Base-by-base conservation (phyloP, 192 early-diverging fungal species). In the Podila clonocystis region DNA sequence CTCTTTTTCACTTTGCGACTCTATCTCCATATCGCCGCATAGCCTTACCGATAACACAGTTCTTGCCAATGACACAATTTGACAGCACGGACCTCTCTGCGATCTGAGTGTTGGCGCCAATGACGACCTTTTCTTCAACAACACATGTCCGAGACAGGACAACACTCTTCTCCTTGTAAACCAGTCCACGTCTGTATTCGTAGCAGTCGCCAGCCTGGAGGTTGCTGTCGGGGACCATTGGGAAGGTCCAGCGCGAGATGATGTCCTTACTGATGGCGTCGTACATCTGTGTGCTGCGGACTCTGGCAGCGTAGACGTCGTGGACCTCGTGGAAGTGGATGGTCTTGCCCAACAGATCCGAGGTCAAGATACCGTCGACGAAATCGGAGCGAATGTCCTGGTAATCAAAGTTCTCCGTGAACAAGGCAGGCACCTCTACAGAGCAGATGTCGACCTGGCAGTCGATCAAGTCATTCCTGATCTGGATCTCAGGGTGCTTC, bases 331-430 rank as follows among this genome's bases (percentile, higher is more conserved):
- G 92, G 36, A 90, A 86, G 75, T 97, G 95, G 36, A 99, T 94
- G 1, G 95, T 93, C 76, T 96, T 94, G 15, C 88, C 89, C 41
- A 97, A 82, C 62, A 98, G 83, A 68, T 97, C 95, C 9, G 95
- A 96, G 64, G 91, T 92, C 63, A 98, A 74, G 68, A 97, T 95
- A 29, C 95, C 96, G 31, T 91, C 87, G 48, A 98, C 90, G 84
- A 99, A 99, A 84, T 99, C 94, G 28, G 86, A 85, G 26, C 96
- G 89, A 58, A 98, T 87, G 62, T 93, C 90, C 82, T 97, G 96
- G 84, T 95, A 99, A 86, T 99, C 98, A 87, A 98, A 98, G 86
- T 98, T 98, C 75, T 99, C 97, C 11, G 93, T 95, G 71, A 98
- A 98, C 63, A 97, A 87, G 2, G 95, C 91, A 28, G 95, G 93